phyloP scores from a whole-genome alignment of 257 asterid species.

The Solanum arcanum region DNA sequence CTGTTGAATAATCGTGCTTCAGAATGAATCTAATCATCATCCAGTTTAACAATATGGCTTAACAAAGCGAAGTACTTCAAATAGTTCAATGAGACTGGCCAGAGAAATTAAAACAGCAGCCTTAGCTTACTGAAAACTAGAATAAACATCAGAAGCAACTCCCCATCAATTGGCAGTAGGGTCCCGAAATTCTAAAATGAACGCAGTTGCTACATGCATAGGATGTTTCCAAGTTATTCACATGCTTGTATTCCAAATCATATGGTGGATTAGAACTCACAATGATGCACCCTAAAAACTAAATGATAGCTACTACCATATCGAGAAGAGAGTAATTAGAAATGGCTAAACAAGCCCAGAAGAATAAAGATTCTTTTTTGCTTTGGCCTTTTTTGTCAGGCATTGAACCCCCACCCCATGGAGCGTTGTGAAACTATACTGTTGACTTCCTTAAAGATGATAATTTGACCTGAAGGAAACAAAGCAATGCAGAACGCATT shows the following conservation, averaged over 20 bases:
- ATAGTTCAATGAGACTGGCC: not conserved
- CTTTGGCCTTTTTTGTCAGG: not conserved
- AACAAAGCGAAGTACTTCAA: not conserved
- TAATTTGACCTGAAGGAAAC: not conserved
- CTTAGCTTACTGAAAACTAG: not conserved
- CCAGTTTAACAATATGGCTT: not conserved
- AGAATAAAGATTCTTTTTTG: not conserved
- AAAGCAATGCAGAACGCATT: not conserved
- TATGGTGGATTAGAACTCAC: not conserved
- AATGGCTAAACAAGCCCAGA: not conserved
- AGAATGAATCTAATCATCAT: not conserved
- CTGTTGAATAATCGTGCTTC: not conserved
- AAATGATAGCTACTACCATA: not conserved
- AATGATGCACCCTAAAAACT: not conserved
- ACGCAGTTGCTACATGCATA: not conserved
- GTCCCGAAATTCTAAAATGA: not conserved
- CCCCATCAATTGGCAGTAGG: not conserved
- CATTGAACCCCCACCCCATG: not conserved
- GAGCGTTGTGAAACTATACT: not conserved
- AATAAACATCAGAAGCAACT: not conserved
- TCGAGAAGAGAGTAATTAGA: not conserved
- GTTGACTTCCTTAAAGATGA: not conserved
- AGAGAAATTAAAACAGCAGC: not conserved
- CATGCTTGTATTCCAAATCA: not conserved
- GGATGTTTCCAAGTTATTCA: not conserved